Conservation (phyloP, 73 alveolate genomes). For the Uronychia binucleata region DNA sequence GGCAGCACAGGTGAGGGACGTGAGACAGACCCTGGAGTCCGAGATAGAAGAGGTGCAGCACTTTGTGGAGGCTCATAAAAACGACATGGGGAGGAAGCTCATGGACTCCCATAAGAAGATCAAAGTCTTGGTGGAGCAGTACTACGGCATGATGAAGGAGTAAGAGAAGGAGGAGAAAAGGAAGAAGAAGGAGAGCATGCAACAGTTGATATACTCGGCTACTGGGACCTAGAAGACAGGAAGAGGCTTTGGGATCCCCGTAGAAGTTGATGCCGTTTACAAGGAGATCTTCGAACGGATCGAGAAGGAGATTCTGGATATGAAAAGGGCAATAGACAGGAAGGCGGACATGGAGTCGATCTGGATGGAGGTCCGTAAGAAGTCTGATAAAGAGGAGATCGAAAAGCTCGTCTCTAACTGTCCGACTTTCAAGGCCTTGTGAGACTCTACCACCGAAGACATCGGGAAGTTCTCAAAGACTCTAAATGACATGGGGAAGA, state of each 20-base stretch:
- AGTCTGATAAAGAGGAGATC: background rate
- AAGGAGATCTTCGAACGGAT: background rate
- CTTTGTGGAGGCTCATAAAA: background rate
- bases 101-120: background rate
- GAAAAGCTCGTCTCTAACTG: background rate
- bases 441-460: background rate
- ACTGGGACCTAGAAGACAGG: background rate
- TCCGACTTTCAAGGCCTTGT: background rate
- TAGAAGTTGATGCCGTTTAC: background rate
- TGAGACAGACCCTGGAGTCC: background rate
- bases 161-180: background rate
- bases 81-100: background rate
- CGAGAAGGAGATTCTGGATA: background rate
- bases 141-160: background rate
- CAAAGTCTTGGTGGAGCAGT: background rate
- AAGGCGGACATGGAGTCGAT: background rate
- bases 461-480: background rate
- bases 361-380: background rate
- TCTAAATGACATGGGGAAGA: conserved; percentile 2
- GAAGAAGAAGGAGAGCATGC: background rate
- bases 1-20: background rate
- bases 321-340: background rate
- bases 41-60: background rate
- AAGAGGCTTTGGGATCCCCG: background rate
- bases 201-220: background rate